These are phyloP conservation scores for Trichoderma cornu-damae DNA, from an alignment of 2,329 filamentous ascomycete species.

Conservation along the genomic window DNA sequence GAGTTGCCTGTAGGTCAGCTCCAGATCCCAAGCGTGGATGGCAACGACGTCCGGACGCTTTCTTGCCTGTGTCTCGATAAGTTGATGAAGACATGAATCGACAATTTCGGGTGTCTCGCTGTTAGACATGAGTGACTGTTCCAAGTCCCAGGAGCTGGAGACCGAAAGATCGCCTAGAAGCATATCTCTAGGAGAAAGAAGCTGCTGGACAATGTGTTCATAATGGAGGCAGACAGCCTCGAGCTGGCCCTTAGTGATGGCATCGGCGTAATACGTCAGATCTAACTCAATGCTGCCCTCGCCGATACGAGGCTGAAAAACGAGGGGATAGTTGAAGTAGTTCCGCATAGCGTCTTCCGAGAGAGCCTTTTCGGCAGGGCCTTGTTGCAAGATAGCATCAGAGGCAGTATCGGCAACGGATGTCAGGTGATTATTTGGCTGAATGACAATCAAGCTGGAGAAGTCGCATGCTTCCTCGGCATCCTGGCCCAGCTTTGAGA, in stretches of 20 bases:
- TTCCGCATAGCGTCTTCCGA: slow-evolving; percentile 18
- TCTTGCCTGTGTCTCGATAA: slow-evolving; percentile 15
- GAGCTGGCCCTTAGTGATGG: slow-evolving; percentile 12
- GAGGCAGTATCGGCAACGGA: slow-evolving; percentile 7
- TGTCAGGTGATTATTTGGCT: slow-evolving; percentile 5
- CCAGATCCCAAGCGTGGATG: slow-evolving; percentile 20
- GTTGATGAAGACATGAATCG: slow-evolving; percentile 15
- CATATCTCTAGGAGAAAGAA: slow-evolving; percentile 10
- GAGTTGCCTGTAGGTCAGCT: slow-evolving; percentile 12
- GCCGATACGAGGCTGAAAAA: slow-evolving; percentile 17
- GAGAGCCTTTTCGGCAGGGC: slow-evolving; percentile 4
- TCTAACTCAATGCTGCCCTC: slow-evolving; percentile 16
- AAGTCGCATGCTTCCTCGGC: slow-evolving; percentile 15
- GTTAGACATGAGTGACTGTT: slow-evolving; percentile 4
- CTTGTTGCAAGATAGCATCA: slow-evolving; percentile 15
- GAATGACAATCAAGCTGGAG: slow-evolving; percentile 14
- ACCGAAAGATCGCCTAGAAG: slow-evolving; percentile 1
- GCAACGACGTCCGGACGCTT: slow-evolving; percentile 4
- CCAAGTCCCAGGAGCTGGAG: slow-evolving; percentile 9
- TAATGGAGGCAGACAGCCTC: slow-evolving; percentile 19
- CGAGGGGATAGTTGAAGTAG: slow-evolving; percentile 23
- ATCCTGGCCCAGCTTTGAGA: slow-evolving; percentile 2
- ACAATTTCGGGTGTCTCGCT: slow-evolving; percentile 9
- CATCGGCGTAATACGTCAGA: slow-evolving; percentile 17
- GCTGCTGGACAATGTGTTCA: slow-evolving; percentile 19